Evolutionary conservation across 163 green algal species (phyloP).

Genomic region (Trebouxia gelatinosa): DNA sequence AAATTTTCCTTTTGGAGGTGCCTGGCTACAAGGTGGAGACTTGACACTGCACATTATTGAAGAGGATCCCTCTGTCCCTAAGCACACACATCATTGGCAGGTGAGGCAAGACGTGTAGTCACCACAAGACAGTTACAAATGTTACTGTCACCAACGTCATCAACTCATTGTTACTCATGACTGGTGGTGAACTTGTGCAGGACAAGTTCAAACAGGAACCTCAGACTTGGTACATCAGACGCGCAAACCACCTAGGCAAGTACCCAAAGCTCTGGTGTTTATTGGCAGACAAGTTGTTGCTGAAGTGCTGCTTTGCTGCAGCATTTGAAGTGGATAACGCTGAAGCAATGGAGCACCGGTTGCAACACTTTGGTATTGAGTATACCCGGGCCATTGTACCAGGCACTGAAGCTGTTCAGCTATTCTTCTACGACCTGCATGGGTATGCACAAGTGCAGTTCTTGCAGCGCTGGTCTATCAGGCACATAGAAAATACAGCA

Average conservation of each 20-base stretch:
- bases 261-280: background rate
- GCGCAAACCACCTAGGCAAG: conserved; percentile 16
- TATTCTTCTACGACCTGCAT: conserved; percentile 22
- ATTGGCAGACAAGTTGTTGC: background rate
- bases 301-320: background rate
- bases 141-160: no score
- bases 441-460: background rate
- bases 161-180: no score
- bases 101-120: no score
- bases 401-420: background rate
- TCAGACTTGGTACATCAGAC: conserved; percentile 37
- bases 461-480: background rate
- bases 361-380: conserved; percentile 3
- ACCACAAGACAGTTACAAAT: no score
- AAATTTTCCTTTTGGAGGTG: conserved; percentile 35
- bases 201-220: conserved; percentile 19
- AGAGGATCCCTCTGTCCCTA: conserved; percentile 34
- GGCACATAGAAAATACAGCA: background rate
- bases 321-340: conserved; percentile 16
- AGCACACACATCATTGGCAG: background rate
- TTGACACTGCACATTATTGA: conserved; percentile 38
- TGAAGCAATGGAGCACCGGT: conserved; percentile 12
- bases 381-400: conserved; percentile 15
- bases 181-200: no score
- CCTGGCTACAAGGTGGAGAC: conserved; percentile 32